phyloP scores from a whole-genome alignment of 2,329 filamentous ascomycete species.

The Calonectria henricotiae region DNA sequence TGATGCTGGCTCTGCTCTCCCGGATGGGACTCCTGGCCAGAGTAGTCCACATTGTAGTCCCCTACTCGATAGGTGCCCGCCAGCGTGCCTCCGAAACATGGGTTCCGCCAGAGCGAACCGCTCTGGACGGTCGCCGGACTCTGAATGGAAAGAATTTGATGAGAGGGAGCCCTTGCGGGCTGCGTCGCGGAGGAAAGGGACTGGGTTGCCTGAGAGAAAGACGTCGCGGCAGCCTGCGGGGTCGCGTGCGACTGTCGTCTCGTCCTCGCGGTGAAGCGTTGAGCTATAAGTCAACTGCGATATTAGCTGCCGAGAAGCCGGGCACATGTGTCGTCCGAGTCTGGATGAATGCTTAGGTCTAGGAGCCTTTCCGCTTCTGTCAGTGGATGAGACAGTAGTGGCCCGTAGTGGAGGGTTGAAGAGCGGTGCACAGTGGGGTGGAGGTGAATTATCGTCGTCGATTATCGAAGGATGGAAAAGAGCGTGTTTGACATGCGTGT shows the following conservation, averaged over 20 bases:
- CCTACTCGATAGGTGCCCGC: conserved; percentile 82
- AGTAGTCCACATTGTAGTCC: conserved; percentile 84
- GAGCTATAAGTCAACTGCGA: conserved; percentile 51
- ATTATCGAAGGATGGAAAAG: conserved; percentile 46
- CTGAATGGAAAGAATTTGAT: conserved; percentile 75
- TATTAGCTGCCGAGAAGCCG: conserved; percentile 49
- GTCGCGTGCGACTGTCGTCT: conserved; percentile 48
- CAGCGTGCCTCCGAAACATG: conserved; percentile 81
- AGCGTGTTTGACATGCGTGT: conserved; percentile 46
- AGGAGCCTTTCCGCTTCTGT: conserved; percentile 53
- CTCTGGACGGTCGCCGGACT: conserved; percentile 80
- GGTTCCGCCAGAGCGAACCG: conserved; percentile 84
- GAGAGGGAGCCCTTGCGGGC: conserved; percentile 70
- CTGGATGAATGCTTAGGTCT: conserved; percentile 49
- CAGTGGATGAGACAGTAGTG: conserved; percentile 49
- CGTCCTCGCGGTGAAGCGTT: conserved; percentile 45
- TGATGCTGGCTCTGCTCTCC: conserved; percentile 76
- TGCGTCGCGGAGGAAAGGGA: conserved; percentile 58
- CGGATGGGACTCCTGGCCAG: conserved; percentile 78
- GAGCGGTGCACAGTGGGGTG: conserved; percentile 39
- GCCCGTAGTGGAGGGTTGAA: conserved; percentile 48
- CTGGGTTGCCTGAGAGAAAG: conserved; percentile 48
- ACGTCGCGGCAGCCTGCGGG: conserved; percentile 52
- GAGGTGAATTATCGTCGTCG: conserved; percentile 47
- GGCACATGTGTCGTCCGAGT: conserved; percentile 50